A percentile compares a stretch with the other conserved stretches of the same genome.
These are phyloP conservation scores for Eustoma russellianum DNA, from an alignment of 257 asterid species.

Conservation along the genomic window DNA sequence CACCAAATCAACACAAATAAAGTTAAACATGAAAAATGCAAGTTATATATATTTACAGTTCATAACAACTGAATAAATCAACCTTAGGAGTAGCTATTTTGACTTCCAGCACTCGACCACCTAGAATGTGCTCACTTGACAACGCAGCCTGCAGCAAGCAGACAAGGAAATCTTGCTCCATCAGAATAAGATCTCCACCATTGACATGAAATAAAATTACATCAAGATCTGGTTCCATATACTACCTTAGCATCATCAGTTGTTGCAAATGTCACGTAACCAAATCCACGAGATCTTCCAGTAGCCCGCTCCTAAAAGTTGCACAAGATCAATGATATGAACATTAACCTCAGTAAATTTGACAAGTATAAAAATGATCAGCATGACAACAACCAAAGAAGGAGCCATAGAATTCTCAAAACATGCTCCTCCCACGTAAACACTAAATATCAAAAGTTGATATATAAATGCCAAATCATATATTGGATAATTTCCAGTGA, in stretches of 20 bases:
- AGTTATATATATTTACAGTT: not conserved
- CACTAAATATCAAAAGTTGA: too few species aligned
- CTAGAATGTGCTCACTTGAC: slow-evolving; percentile 74
- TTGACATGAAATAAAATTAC: not conserved
- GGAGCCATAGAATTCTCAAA: too few species aligned
- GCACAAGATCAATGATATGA: not conserved
- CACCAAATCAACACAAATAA: not conserved
- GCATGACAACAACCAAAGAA: too few species aligned
- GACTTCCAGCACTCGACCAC: slow-evolving; percentile 83
- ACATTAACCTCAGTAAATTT: too few species aligned
- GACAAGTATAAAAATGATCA: too few species aligned
- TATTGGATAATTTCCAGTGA: too few species aligned
- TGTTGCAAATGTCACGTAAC: slow-evolving; percentile 81
- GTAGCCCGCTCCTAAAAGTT: slow-evolving; percentile 70
- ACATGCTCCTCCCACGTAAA: too few species aligned
- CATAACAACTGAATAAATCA: slow-evolving; percentile 10
- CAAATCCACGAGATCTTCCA: slow-evolving; percentile 98
- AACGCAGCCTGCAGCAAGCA: slow-evolving; percentile 57
- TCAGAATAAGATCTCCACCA: slow-evolving; percentile 1
- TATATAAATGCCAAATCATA: too few species aligned
- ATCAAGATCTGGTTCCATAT: not conserved
- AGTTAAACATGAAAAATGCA: not conserved
- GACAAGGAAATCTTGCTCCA: slow-evolving; percentile 1
- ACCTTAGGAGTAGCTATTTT: slow-evolving; percentile 99
- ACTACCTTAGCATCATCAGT: slow-evolving; percentile 83